Conservation (phyloP, 1,139 yeast species). For the Magnusiomyces tetraspermus region DNA sequence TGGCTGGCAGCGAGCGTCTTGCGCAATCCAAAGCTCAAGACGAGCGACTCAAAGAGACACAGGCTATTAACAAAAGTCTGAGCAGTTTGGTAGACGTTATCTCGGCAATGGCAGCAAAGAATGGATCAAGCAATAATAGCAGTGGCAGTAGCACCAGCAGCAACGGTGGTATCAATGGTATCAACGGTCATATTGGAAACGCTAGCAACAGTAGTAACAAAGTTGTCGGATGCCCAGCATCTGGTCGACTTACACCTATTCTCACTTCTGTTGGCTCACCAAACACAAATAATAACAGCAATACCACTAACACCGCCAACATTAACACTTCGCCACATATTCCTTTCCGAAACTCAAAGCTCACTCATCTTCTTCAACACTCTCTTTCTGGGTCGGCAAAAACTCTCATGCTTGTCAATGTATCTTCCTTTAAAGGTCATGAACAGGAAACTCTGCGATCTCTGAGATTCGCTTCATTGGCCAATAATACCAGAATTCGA, state of each 20-base stretch:
- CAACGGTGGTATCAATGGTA: neutral
- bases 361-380: conserved; percentile 75
- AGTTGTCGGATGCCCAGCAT: too few relatives aligned
- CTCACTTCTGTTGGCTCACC: too few relatives aligned
- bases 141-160: neutral
- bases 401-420: conserved; percentile 87
- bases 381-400: conserved; percentile 82
- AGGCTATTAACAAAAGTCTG: conserved; percentile 78
- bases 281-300: too few relatives aligned
- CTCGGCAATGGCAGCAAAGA: conserved; percentile 53
- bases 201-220: too few relatives aligned
- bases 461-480: conserved; percentile 76
- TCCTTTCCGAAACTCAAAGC: conserved; percentile 49
- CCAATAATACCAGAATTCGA: conserved; percentile 26
- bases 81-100: conserved; percentile 91
- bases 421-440: conserved; percentile 59
- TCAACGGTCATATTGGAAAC: neutral
- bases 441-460: conserved; percentile 75
- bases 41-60: conserved; percentile 76
- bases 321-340: conserved; percentile 34
- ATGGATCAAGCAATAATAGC: too few relatives aligned
- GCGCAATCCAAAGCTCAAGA: conserved; percentile 60
- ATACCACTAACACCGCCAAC: neutral
- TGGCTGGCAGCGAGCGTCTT: conserved; percentile 89
- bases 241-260: too few relatives aligned